Conservation (phyloP, 495 filamentous ascomycete species). For the Hypoxylon fragiforme region DNA sequence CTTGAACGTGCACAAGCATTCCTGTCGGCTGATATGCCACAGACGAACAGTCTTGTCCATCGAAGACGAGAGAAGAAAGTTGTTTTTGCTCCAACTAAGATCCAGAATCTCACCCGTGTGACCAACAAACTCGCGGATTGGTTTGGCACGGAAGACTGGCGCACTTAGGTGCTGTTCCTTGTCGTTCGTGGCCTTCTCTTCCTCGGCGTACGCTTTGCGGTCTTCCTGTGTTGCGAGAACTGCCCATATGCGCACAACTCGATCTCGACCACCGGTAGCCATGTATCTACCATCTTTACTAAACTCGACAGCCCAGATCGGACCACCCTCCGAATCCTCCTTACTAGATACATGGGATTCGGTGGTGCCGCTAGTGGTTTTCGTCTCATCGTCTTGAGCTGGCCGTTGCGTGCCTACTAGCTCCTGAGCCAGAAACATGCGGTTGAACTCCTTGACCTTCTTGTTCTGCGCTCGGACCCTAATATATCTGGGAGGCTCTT, state of each 20-base stretch:
- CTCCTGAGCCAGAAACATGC: conserved; percentile 90
- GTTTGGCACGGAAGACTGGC: conserved; percentile 84
- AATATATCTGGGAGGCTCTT: conserved; percentile 89
- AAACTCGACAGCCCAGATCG: conserved; percentile 91
- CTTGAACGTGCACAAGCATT: conserved; percentile 94
- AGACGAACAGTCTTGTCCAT: conserved; percentile 98
- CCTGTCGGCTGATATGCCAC: conserved; percentile 84
- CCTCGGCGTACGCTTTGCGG: conserved; percentile 67
- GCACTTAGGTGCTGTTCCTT: conserved; percentile 73
- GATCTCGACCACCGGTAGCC: conserved; percentile 86
- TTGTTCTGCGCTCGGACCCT: conserved; percentile 81
- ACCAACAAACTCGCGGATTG: conserved; percentile 76
- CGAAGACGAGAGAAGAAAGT: conserved; percentile 92
- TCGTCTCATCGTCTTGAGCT: conserved; percentile 5
- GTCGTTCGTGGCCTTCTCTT: conserved; percentile 62
- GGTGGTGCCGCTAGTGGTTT: conserved; percentile 43
- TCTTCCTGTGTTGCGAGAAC: conserved; percentile 85
- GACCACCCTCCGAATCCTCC: conserved; percentile 49
- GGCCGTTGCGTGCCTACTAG: conserved; percentile 56
- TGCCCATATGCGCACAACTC: conserved; percentile 84
- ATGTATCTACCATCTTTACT: conserved; percentile 92
- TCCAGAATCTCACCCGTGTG: conserved; percentile 89
- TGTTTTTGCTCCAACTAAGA: conserved; percentile 98
- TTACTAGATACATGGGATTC: conserved; percentile 35
- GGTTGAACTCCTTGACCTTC: conserved; percentile 79